Base-by-base conservation (phyloP, 2,329 filamentous ascomycete genomes). In the Penicillium nordicum region DNA sequence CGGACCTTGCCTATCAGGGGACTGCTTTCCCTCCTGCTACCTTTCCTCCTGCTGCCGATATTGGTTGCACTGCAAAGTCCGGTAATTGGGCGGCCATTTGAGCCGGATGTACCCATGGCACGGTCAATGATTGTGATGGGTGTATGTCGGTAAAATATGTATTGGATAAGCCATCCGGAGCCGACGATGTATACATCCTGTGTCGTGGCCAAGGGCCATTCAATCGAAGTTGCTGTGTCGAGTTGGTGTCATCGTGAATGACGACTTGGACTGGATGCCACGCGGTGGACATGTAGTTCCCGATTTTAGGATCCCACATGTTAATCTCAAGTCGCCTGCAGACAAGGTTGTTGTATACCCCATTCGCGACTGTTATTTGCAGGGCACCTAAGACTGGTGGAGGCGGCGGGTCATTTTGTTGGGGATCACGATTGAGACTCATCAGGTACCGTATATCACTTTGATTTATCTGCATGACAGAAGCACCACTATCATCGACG, bases 281-380 rank as follows among this genome's bases (percentile, higher is more conserved):
- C 5, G 10, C 0, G 1, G 1, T 2, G n/a, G 29, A 9, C n/a
- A 45, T 0, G 2, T 4, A 45, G 8, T 4, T 3, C 2, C 2
- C 0, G 1, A 4, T n/a, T 8, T 1, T 0, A 0, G 0, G 0
- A 45, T 16, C 11, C 11, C 3, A 30, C 27, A 45, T 14, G 29
- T 45, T 45, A 23, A 32, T 4, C 7, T 23, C 18, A 21, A 45
- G 1, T 23, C 11, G 29, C 7, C 14, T 11, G 29, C 43, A 45
- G 2, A 16, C 23, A 0, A 5, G 1, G 7, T 7, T 0, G 2
- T 1, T 0, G 1, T 0, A 0, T 21, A 1, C 0, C 2, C 43
- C 43, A 11, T 32, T 3, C 1, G 43, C 43, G 2, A 45, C 0
- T 1, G 0, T 0, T 2, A 34, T 1, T 9, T 1, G 0, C 14